Conservation (phyloP, 2,329 filamentous ascomycete species). For the Coniochaeta hoffmannii region DNA sequence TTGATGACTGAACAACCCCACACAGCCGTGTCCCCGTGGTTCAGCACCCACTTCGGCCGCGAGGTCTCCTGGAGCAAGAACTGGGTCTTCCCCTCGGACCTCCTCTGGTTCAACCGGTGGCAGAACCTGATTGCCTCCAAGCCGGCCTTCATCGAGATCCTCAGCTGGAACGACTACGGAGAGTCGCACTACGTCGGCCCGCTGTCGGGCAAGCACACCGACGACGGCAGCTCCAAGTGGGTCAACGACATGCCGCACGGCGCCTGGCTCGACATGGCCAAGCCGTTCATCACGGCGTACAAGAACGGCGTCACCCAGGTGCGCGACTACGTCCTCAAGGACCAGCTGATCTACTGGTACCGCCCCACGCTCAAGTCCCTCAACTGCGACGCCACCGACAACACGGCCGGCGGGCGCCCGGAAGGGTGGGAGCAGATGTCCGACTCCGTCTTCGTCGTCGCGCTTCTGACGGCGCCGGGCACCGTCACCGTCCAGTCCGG, state of each 20-base stretch:
- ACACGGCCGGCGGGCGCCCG: constrained; percentile 37
- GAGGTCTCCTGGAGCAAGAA: constrained; percentile 2
- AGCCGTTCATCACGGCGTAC: constrained; percentile 18
- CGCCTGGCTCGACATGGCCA: constrained; percentile 36
- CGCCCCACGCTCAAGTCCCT: constrained; percentile 36
- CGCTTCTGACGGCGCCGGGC: constrained; percentile 36
- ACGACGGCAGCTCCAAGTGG: constrained; percentile 14
- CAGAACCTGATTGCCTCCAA: neutral
- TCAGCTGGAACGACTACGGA: constrained; percentile 3
- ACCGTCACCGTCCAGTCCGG: constrained; percentile 37
- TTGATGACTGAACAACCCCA: neutral
- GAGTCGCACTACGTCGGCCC: constrained; percentile 2
- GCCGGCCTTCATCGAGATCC: neutral
- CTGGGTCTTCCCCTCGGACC: neutral
- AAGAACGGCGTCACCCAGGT: constrained; percentile 2
- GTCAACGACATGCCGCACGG: constrained; percentile 26
- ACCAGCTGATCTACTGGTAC: constrained; percentile 49
- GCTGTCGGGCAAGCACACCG: neutral
- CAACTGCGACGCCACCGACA: constrained; percentile 45
- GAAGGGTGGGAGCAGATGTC: constrained; percentile 40
- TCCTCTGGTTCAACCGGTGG: constrained; percentile 40
- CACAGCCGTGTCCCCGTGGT: constrained; percentile 1
- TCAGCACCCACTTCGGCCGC: neutral
- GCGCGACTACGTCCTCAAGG: constrained; percentile 31
- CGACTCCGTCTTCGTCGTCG: constrained; percentile 43